These are phyloP conservation scores for Apiospora marii DNA, from an alignment of 2,329 filamentous ascomycete species.

Conservation along the genomic window DNA sequence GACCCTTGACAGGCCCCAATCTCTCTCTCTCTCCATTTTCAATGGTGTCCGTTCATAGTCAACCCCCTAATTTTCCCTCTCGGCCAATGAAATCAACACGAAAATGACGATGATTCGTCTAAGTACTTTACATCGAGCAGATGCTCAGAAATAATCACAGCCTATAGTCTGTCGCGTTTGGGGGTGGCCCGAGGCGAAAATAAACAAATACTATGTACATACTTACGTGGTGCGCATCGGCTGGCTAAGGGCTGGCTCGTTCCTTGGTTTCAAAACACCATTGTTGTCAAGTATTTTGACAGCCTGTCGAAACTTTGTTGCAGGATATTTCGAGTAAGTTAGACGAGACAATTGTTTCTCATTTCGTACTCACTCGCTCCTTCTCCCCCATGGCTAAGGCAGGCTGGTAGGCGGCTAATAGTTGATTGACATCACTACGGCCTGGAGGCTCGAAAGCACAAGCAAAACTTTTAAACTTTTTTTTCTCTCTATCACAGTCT, in stretches of 20 bases:
- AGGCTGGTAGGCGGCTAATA: too few species aligned
- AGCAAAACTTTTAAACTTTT: background rate
- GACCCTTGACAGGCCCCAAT: slow-evolving; percentile 22
- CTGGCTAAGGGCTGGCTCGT: background rate
- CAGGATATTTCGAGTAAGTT: background rate
- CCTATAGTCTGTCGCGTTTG: slow-evolving; percentile 10
- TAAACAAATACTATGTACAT: background rate
- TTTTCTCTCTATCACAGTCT: background rate
- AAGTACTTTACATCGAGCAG: background rate
- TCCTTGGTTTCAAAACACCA: slow-evolving; percentile 3
- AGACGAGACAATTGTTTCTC: background rate
- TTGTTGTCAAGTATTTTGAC: slow-evolving; percentile 16
- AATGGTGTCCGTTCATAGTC: slow-evolving; percentile 19
- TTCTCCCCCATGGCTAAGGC: background rate
- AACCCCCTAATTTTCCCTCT: slow-evolving; percentile 21
- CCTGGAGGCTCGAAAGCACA: background rate
- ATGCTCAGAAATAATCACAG: slow-evolving; percentile 5
- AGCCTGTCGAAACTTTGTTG: slow-evolving; percentile 20
- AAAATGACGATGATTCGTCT: slow-evolving; percentile 13
- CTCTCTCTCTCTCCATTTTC: slow-evolving; percentile 4
- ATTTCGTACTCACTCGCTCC: background rate
- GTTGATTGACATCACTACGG: slow-evolving; percentile 7
- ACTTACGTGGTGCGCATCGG: background rate
- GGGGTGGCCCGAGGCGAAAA: background rate
- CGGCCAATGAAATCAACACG: slow-evolving; percentile 10